Percentiles rank a stretch among this genome's conserved stretches.
phyloP scores from a whole-genome alignment of 208 protist genomes.

The Wallacemonas sp. region DNA sequence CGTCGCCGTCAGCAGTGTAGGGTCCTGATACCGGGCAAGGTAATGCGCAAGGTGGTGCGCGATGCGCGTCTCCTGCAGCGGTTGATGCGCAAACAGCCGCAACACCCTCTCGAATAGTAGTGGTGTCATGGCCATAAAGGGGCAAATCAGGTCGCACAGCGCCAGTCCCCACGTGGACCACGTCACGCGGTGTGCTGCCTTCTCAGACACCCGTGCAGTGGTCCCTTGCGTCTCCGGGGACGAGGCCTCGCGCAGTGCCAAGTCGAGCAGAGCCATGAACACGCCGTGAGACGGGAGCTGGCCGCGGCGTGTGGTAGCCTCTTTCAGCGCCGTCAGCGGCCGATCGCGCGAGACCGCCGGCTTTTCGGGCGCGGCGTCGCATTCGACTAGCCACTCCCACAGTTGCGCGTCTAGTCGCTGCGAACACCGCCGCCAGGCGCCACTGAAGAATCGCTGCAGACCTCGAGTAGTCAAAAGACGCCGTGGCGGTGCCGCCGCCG shows the following conservation, averaged over 20 bases:
- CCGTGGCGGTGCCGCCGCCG: too few relatives aligned
- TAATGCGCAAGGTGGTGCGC: background rate
- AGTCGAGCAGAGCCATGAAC: conserved; percentile 16
- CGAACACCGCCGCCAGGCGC: background rate
- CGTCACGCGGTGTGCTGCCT: background rate
- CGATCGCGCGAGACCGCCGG: background rate
- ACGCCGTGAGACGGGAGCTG: conserved; percentile 14
- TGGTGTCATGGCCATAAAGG: conserved; percentile 4
- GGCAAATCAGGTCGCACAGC: background rate
- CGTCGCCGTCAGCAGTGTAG: background rate
- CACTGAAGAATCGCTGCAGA: background rate
- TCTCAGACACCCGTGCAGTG: background rate
- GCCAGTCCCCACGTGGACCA: background rate
- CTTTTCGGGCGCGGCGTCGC: too few relatives aligned
- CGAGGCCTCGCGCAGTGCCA: background rate
- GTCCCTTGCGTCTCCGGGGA: background rate
- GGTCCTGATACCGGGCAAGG: background rate
- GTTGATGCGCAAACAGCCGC: background rate
- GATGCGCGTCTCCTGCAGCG: background rate
- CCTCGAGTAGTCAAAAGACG: background rate
- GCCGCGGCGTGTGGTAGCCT: conserved; percentile 7
- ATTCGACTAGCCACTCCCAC: background rate
- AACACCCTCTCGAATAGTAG: background rate
- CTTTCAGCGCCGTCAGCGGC: background rate
- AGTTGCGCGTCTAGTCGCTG: background rate